A percentile compares a stretch with the other conserved stretches of the same genome.
Evolutionary conservation across 208 protist genomes (phyloP).

Genomic region (Vickermania spadyakhi): DNA sequence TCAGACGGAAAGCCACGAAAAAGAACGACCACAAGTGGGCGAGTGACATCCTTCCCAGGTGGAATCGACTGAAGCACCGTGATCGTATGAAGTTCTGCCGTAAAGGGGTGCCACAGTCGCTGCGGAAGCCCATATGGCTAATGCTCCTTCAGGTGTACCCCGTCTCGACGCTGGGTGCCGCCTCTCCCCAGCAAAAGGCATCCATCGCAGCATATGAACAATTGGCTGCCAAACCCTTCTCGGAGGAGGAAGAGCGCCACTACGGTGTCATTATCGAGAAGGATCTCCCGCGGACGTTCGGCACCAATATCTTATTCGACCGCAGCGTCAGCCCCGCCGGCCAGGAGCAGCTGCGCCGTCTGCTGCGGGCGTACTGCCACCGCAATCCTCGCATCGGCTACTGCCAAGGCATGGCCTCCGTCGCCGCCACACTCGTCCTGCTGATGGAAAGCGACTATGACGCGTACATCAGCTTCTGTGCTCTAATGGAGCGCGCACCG

Average conservation of each 20-base stretch:
- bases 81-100: slow-evolving; percentile 57
- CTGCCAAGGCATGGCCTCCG: slow-evolving; percentile 89
- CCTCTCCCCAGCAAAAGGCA: slow-evolving; percentile 11
- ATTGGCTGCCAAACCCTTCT: neutral
- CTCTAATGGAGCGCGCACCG: slow-evolving; percentile 63
- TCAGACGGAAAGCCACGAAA: slow-evolving; percentile 8
- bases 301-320: slow-evolving; percentile 67
- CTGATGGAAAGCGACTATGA: slow-evolving; percentile 74
- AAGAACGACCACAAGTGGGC: slow-evolving; percentile 14
- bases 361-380: slow-evolving; percentile 77
- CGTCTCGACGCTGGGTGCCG: slow-evolving; percentile 1
- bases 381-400: slow-evolving; percentile 72
- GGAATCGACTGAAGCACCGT: slow-evolving; percentile 12
- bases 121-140: slow-evolving; percentile 56
- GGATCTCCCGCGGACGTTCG: slow-evolving; percentile 83
- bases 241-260: neutral
- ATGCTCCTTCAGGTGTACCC: slow-evolving; percentile 22
- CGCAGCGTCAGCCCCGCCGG: slow-evolving; percentile 15
- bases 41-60: slow-evolving; percentile 20
- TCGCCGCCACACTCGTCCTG: slow-evolving; percentile 74
- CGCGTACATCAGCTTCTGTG: slow-evolving; percentile 78
- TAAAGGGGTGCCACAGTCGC: slow-evolving; percentile 53
- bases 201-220: slow-evolving; percentile 6
- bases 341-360: slow-evolving; percentile 47
- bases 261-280: slow-evolving; percentile 57